These are phyloP conservation scores for Drechslerella dactyloides DNA, from an alignment of 2,329 filamentous ascomycete genomes.

Conservation along the genomic window DNA sequence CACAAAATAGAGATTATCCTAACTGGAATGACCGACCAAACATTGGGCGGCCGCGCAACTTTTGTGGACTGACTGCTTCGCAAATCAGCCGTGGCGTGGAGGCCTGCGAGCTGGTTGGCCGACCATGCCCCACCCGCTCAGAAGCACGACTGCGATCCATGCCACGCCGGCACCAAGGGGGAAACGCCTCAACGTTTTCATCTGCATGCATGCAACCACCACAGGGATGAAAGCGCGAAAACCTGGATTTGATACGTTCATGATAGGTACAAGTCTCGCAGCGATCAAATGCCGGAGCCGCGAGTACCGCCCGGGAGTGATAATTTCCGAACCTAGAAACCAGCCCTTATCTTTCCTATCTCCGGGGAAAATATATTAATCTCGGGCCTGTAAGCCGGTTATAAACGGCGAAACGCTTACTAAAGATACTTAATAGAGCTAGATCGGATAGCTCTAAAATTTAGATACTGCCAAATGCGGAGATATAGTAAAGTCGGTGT, in stretches of 20 bases:
- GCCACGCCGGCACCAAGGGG: background rate
- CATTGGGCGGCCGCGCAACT: background rate
- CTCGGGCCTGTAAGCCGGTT: too few relatives aligned
- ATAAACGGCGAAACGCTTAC: too few relatives aligned
- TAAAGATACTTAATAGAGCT: too few relatives aligned
- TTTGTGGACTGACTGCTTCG: background rate
- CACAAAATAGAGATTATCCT: background rate
- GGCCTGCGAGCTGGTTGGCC: background rate
- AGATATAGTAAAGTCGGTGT: too few relatives aligned
- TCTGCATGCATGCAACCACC: background rate
- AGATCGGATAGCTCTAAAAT: too few relatives aligned
- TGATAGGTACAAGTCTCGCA: too few relatives aligned
- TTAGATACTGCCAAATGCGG: too few relatives aligned
- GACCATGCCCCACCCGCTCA: background rate
- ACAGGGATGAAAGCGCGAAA: background rate
- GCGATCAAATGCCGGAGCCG: too few relatives aligned
- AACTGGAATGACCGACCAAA: background rate
- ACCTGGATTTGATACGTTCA: background rate
- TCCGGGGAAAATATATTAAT: too few relatives aligned
- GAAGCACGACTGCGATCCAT: background rate
- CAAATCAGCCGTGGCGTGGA: slow-evolving; percentile 1
- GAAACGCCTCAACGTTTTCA: slow-evolving; percentile 1
- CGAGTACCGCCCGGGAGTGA: too few relatives aligned
- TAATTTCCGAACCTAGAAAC: too few relatives aligned
- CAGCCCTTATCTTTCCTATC: too few relatives aligned